Evolutionary conservation across 495 filamentous ascomycete species (phyloP).

Genomic region (Evernia prunastri): DNA sequence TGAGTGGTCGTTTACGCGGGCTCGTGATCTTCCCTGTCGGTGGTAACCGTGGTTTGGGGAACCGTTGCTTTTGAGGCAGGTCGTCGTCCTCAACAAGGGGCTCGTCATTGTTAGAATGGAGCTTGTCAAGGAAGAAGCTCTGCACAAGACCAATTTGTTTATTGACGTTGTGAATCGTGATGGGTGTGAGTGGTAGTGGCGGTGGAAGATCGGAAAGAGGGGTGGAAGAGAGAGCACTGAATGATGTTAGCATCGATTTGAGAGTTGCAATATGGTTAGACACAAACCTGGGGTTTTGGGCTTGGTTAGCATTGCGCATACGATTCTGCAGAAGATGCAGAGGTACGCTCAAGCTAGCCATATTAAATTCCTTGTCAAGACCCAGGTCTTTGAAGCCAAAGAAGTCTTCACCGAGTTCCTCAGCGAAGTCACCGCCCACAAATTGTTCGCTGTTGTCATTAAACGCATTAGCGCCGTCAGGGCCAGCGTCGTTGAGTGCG

Average conservation of each 20-base stretch:
- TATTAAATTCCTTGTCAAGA: slow-evolving; percentile 49
- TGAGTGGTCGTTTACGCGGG: slow-evolving; percentile 79
- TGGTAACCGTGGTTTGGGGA: slow-evolving; percentile 86
- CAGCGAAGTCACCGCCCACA: slow-evolving; percentile 90
- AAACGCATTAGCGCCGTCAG: slow-evolving; percentile 85
- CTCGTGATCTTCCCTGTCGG: slow-evolving; percentile 91
- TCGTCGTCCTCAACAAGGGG: slow-evolving; percentile 92
- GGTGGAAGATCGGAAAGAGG: slow-evolving; percentile 52
- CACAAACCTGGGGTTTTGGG: slow-evolving; percentile 60
- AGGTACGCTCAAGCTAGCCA: slow-evolving; percentile 77
- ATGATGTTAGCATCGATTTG: slow-evolving; percentile 18
- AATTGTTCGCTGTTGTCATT: slow-evolving; percentile 97
- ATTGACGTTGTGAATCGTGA: slow-evolving; percentile 70
- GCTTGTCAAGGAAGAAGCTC: slow-evolving; percentile 81
- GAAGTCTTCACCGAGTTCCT: slow-evolving; percentile 96
- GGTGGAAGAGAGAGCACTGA: slow-evolving; percentile 39
- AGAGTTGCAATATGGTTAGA: slow-evolving; percentile 22
- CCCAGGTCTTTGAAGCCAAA: slow-evolving; percentile 97
- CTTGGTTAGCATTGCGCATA: slow-evolving; percentile 72
- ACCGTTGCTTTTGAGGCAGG: slow-evolving; percentile 81
- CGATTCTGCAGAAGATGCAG: slow-evolving; percentile 89
- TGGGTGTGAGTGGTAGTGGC: slow-evolving; percentile 66
- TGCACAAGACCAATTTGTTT: slow-evolving; percentile 78
- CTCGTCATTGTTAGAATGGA: slow-evolving; percentile 73
- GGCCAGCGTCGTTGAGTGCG: slow-evolving; percentile 69